Conservation (phyloP, 2,329 filamentous ascomycete species). For the Neofusicoccum ribis region DNA sequence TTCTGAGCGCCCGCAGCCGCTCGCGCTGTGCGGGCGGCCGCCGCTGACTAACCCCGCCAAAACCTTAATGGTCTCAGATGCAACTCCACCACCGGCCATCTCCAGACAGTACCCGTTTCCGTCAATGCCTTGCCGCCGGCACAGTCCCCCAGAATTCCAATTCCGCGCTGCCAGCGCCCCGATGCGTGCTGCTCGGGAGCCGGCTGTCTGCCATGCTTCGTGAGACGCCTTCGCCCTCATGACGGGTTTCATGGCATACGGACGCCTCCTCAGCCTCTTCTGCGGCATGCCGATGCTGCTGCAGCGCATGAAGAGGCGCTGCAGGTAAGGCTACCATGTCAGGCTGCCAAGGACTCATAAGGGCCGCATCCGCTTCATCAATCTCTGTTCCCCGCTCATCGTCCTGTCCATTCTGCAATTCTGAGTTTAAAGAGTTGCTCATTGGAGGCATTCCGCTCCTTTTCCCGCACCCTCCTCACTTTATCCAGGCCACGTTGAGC, state of each 20-base stretch:
- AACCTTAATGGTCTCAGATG: conserved; percentile 28
- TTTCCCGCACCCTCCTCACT: conserved; percentile 37
- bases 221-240: conserved; percentile 43
- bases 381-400: background rate
- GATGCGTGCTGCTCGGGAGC: background rate
- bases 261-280: conserved; percentile 28
- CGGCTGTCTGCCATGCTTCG: conserved; percentile 23
- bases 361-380: conserved; percentile 4
- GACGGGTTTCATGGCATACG: conserved; percentile 38
- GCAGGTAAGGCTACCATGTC: background rate
- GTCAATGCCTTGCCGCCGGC: conserved; percentile 23
- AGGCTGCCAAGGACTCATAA: conserved; percentile 38
- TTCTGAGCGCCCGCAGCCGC: background rate
- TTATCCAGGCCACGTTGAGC: conserved; percentile 42
- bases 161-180: background rate
- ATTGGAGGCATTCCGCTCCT: conserved; percentile 34
- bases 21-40: background rate
- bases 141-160: conserved; percentile 27
- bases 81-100: conserved; percentile 26
- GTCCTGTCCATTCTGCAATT: conserved; percentile 15
- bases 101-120: conserved; percentile 39
- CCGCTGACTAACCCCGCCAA: conserved; percentile 16
- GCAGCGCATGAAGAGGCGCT: conserved; percentile 21
- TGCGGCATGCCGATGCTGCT: conserved; percentile 31
- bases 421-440: conserved; percentile 17